Percentiles rank a stretch among this genome's conserved stretches.
These are phyloP conservation scores for Hypoxylon rubiginosum DNA, from an alignment of 2,329 filamentous ascomycete species.

Conservation along the genomic window DNA sequence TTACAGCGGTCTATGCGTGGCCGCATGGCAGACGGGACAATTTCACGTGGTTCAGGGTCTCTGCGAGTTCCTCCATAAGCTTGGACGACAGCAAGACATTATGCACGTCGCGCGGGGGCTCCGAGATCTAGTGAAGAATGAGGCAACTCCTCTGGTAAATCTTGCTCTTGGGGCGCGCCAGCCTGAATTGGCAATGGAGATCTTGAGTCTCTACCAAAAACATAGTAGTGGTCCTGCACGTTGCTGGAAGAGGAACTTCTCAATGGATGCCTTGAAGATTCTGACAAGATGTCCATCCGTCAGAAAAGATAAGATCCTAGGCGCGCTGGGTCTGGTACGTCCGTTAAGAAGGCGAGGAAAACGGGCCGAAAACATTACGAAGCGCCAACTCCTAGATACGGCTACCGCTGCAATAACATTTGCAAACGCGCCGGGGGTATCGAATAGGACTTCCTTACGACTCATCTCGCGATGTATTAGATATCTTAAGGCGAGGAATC, in stretches of 20 bases:
- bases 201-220: slow-evolving; percentile 37
- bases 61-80: slow-evolving; percentile 41
- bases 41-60: slow-evolving; percentile 39
- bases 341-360: slow-evolving; percentile 3
- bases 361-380: neutral
- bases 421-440: slow-evolving; percentile 41
- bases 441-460: slow-evolving; percentile 45
- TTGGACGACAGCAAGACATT: slow-evolving; percentile 46
- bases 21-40: slow-evolving; percentile 44
- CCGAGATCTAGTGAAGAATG: slow-evolving; percentile 25
- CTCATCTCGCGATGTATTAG: slow-evolving; percentile 52
- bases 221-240: slow-evolving; percentile 13
- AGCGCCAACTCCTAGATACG: slow-evolving; percentile 27
- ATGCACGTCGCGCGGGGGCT: slow-evolving; percentile 38
- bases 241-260: slow-evolving; percentile 46
- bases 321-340: slow-evolving; percentile 32
- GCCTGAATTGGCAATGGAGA: slow-evolving; percentile 45
- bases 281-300: slow-evolving; percentile 36
- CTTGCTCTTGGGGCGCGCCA: slow-evolving; percentile 44
- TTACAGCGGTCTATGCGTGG: slow-evolving; percentile 31
- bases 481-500: slow-evolving; percentile 45
- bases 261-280: slow-evolving; percentile 38
- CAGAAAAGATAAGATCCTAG: slow-evolving; percentile 33
- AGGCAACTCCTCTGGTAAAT: slow-evolving; percentile 35
- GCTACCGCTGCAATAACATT: slow-evolving; percentile 39